Percentiles rank a stretch among this genome's conserved stretches.
These are phyloP conservation scores for Agaricus bisporus DNA, from an alignment of 768 basidiomycete species.

Conservation along the genomic window DNA sequence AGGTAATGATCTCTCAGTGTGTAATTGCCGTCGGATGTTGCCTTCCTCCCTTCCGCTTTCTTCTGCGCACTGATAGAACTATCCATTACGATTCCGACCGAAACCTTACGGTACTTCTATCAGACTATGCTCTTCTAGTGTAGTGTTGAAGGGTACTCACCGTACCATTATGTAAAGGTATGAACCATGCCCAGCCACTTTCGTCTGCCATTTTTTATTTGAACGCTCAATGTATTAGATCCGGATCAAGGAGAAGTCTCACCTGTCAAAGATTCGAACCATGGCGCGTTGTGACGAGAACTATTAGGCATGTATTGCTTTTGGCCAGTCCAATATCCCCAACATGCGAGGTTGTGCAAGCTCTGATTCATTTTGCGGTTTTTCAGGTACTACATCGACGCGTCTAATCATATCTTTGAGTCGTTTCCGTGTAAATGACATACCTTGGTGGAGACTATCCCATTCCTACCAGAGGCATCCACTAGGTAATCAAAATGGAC, in stretches of 20 bases:
- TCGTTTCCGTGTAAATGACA: not conserved
- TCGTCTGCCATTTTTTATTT: conserved; percentile 28
- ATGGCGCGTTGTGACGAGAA: conserved; percentile 26
- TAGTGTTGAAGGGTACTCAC: not conserved
- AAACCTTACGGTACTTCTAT: conserved; percentile 20
- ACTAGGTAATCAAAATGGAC: conserved; percentile 29
- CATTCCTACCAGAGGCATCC: conserved; percentile 29
- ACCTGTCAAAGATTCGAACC: conserved; percentile 29
- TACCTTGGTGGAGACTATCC: conserved; percentile 30
- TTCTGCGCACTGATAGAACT: conserved; percentile 25
- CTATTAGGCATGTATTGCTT: conserved; percentile 24
- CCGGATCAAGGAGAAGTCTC: not conserved
- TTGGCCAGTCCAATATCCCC: conserved; percentile 30
- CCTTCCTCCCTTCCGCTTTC: conserved; percentile 16
- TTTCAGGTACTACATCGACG: conserved; percentile 18
- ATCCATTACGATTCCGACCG: conserved; percentile 49
- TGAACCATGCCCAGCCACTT: conserved; percentile 55
- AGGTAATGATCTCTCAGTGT: conserved; percentile 23
- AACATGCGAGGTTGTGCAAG: conserved; percentile 27
- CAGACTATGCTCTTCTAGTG: not conserved
- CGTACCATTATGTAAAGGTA: conserved; percentile 41
- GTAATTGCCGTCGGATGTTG: conserved; percentile 4
- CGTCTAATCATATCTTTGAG: not conserved
- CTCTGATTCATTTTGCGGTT: conserved; percentile 27
- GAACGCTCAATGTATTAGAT: not conserved